Evolutionary conservation across 1,284 basidiomycete genomes (phyloP).

Genomic region (Sporisorium scitamineum): DNA sequence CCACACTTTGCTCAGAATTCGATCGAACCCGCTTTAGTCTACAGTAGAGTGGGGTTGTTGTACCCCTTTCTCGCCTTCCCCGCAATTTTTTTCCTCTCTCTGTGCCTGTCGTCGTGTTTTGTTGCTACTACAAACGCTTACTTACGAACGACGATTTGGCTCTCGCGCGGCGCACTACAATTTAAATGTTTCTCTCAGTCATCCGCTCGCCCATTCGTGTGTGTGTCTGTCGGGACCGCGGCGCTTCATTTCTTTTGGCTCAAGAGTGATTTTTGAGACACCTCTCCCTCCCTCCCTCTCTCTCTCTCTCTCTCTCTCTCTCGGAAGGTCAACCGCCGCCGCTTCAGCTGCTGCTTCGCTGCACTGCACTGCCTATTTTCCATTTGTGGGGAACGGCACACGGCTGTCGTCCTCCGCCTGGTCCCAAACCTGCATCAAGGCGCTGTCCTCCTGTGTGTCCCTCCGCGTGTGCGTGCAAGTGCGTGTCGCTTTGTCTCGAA

Average conservation of each 20-base stretch:
- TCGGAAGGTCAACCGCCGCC: constrained; percentile 1
- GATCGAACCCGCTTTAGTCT: background rate
- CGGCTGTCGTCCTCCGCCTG: background rate
- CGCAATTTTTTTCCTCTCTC: background rate
- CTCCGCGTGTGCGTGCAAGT: background rate
- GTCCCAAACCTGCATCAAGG: no score
- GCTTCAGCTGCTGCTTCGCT: background rate
- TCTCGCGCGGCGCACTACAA: no score
- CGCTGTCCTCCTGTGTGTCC: background rate
- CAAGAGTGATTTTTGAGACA: background rate
- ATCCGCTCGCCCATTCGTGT: background rate
- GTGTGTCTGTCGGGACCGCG: background rate
- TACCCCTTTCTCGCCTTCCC: background rate
- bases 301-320: no score
- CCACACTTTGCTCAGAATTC: background rate
- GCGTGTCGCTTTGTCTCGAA: constrained; percentile 1
- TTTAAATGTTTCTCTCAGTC: background rate
- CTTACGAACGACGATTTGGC: background rate
- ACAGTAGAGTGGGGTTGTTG: background rate
- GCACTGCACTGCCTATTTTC: no score
- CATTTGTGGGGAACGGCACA: background rate
- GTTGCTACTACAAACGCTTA: background rate
- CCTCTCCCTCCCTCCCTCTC: no score
- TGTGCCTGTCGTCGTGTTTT: background rate
- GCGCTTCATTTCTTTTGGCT: background rate